Percentiles rank a stretch among this genome's conserved stretches.
phyloP scores from a whole-genome alignment of 139 green algal genomes.

The Chlamydomonas applanata region DNA sequence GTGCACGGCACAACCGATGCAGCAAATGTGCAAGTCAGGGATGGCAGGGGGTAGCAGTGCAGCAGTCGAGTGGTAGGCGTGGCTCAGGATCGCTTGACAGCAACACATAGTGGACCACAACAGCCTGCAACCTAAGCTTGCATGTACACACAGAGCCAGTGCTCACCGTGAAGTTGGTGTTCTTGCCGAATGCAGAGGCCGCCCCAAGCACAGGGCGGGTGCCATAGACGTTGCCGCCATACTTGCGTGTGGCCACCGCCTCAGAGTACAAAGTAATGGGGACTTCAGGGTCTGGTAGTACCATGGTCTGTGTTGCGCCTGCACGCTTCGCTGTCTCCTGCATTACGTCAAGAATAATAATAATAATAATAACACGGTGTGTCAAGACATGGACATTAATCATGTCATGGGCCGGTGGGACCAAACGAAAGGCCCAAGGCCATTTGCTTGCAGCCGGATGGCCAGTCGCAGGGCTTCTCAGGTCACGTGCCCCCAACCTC shows the following conservation, averaged over 20 bases:
- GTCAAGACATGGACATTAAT: background rate
- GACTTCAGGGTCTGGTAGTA: conserved; percentile 33
- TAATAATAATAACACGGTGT: background rate
- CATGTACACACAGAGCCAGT: no score
- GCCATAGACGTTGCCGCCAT: conserved; percentile 19
- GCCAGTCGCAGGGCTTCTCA: no score
- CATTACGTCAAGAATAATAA: background rate
- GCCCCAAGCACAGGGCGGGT: conserved; percentile 24
- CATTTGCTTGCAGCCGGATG: no score
- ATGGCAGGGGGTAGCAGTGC: no score
- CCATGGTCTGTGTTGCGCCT: conserved; percentile 13
- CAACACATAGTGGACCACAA: no score
- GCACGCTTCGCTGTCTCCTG: conserved; percentile 4
- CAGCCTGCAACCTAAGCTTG: no score
- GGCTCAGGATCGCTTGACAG: no score
- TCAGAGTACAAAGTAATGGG: conserved; percentile 53
- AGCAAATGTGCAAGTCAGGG: no score
- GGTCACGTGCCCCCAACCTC: no score
- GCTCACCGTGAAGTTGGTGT: conserved; percentile 49
- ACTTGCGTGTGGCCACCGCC: conserved; percentile 36
- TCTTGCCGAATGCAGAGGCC: conserved; percentile 31
- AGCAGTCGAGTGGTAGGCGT: no score
- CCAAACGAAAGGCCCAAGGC: background rate
- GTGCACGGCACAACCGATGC: no score
- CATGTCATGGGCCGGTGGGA: background rate